Base-by-base conservation (phyloP, 257 asterid species). In the Primulina huaijiensis region DNA sequence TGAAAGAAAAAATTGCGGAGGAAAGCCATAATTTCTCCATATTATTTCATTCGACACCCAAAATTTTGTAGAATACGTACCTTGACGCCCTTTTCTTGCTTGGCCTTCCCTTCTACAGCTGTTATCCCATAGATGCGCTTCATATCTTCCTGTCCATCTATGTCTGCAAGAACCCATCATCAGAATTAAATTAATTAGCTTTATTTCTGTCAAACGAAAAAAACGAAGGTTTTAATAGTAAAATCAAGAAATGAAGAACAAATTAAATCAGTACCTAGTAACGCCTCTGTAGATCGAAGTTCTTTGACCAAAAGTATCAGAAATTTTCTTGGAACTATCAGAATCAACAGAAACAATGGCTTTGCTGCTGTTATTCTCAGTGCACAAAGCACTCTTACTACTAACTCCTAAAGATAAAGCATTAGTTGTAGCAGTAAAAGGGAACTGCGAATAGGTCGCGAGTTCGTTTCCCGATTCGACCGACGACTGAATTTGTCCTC, bases 11-110 rank as follows among this genome's bases (percentile, higher is more conserved):
- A 53, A 64, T 52, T 64, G 69, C 30, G 52, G 30, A 31, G 59
- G 56, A 50, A 3, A 21, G 21, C 33, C 17, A 17, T 58, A 19
- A 29, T 64, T 21, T 40, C 57, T 20, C 29, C 20, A 4, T 3
- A 5, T 3, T 14, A 50, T 64, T 50, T 61, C 67, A 8, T 57
- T 46, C 35, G 38, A 19, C 68, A 60, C 76, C 70, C 62, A 65
- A 33, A 31, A 27, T 27, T 17, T 65, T 53, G 21, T 5, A 50
- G 8, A 4, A 50, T 50, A 88, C 96, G 10, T 88, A 92, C 99
- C 99, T 94, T 94, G 99, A 82, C 99, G 98, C 76, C 99, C 98
- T 83, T 94, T 94, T 83, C 98, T 91, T 5, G 98, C 98, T 82
- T 91, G 97, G 31, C 99, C 99, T 69, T 94, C 99, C 59, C 97